Evolutionary conservation across 306 rosid species (phyloP).

Genomic region (Castanospermum australe): DNA sequence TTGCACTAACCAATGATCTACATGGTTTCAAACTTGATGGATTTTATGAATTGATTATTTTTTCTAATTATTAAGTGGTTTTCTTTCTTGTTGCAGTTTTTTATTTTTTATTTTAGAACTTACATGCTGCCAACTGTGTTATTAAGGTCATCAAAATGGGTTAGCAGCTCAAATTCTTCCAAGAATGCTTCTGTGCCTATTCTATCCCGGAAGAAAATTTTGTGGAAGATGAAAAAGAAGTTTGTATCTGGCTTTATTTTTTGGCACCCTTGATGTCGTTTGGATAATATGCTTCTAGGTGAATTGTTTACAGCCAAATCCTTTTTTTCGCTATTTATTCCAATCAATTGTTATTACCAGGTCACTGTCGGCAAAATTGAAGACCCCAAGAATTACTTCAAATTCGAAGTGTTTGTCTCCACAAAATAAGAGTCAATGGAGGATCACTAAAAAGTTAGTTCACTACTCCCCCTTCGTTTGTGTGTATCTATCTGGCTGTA

Average conservation of each 20-base stretch:
- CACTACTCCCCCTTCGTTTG: background rate
- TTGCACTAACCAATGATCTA: background rate
- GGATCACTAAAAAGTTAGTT: constrained; percentile 77
- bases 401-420: constrained; percentile 45
- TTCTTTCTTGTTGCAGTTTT: background rate
- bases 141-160: constrained; percentile 53
- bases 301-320: constrained; percentile 11
- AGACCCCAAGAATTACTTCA: constrained; percentile 40
- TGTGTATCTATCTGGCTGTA: constrained; percentile 13
- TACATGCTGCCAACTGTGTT: constrained; percentile 36
- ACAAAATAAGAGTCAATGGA: constrained; percentile 67
- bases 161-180: constrained; percentile 45
- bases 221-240: constrained; percentile 57
- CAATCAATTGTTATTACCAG: constrained; percentile 41
- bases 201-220: constrained; percentile 39
- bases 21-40: background rate
- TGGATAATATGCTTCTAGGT: constrained; percentile 27
- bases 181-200: constrained; percentile 49
- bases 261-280: constrained; percentile 17
- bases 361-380: constrained; percentile 47
- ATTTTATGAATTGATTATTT: constrained; percentile 4
- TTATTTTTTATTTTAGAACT: background rate
- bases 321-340: background rate
- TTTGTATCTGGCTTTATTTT: constrained; percentile 41
- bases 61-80: background rate